Evolutionary conservation across 305 asterid species (phyloP).

Genomic region (Fraxinus xanthoxyloides): DNA sequence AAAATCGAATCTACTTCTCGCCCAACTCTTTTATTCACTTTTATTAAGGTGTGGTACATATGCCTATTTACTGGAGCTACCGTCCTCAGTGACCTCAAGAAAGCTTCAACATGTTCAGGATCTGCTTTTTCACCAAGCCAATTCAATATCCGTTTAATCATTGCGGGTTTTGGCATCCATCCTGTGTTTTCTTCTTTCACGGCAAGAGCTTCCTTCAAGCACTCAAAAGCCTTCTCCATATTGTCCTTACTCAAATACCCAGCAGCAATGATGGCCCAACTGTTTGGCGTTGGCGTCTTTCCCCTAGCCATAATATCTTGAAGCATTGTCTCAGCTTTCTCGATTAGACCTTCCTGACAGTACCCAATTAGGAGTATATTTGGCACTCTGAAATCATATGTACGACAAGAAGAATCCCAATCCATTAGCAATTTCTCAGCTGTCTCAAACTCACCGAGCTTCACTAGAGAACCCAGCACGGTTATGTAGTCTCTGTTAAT

Average conservation of each 20-base stretch:
- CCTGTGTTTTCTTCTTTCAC: conserved; percentile 35
- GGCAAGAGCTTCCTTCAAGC: conserved; percentile 53
- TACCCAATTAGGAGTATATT: conserved; percentile 54
- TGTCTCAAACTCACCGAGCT: conserved; percentile 46
- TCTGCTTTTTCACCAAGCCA: conserved; percentile 50
- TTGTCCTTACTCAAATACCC: conserved; percentile 39
- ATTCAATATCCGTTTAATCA: conserved; percentile 28
- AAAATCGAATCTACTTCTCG: conserved; percentile 26
- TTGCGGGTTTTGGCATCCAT: conserved; percentile 54
- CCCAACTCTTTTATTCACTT: conserved; percentile 33
- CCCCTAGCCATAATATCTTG: conserved; percentile 35
- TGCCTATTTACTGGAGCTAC: conserved; percentile 31
- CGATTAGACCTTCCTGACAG: conserved; percentile 46
- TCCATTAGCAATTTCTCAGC: conserved; percentile 47
- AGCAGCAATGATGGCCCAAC: conserved; percentile 54
- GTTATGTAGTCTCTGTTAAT: conserved; percentile 57
- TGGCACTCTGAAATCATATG: conserved; percentile 50
- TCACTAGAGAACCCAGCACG: conserved; percentile 51
- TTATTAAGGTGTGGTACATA: conserved; percentile 33
- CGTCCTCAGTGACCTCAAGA: conserved; percentile 35
- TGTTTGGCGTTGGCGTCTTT: conserved; percentile 46
- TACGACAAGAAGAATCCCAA: conserved; percentile 49
- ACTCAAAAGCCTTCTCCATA: conserved; percentile 48
- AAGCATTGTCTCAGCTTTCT: conserved; percentile 49
- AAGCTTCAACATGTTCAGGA: conserved; percentile 41